phyloP scores from a whole-genome alignment of 192 early-diverging fungal species.

The Linnemannia exigua region DNA sequence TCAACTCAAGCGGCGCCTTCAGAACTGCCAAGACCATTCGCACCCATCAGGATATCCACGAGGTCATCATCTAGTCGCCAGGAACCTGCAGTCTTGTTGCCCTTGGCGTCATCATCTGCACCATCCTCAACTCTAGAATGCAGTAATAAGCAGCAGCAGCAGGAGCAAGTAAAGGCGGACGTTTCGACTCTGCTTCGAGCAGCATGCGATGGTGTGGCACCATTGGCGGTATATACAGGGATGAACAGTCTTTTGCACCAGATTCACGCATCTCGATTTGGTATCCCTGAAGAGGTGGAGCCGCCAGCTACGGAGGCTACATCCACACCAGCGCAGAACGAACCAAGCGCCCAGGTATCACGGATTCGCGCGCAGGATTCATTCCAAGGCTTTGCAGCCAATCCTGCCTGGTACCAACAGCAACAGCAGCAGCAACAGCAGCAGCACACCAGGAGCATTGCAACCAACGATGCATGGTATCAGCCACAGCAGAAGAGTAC shows the following conservation, averaged over 20 bases:
- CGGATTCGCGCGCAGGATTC: not conserved
- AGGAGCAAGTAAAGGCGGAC: not conserved
- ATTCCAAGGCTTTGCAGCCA: not conserved
- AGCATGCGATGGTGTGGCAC: not conserved
- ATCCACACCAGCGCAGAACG: not conserved
- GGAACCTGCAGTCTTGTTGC: not conserved
- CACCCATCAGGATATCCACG: constrained; percentile 40
- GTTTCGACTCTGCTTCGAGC: not conserved
- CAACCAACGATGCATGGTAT: constrained; percentile 35
- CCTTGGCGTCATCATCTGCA: not conserved
- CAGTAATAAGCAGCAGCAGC: not conserved
- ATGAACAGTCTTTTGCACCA: constrained; percentile 48
- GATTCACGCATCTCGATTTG: constrained; percentile 42
- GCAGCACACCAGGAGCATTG: constrained; percentile 19
- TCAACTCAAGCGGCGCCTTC: not conserved
- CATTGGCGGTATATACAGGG: constrained; percentile 12
- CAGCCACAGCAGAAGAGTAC: constrained; percentile 35
- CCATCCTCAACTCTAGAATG: not conserved
- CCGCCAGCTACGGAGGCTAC: not conserved
- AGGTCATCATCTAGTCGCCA: constrained; percentile 1
- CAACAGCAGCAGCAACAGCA: constrained; percentile 11
- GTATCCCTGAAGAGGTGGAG: constrained; percentile 22
- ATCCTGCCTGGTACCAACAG: not conserved
- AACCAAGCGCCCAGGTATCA: not conserved
- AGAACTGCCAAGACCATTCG: not conserved